Conservation (phyloP, 2,329 filamentous ascomycete genomes). For the Chalaropsis thielavioides region DNA sequence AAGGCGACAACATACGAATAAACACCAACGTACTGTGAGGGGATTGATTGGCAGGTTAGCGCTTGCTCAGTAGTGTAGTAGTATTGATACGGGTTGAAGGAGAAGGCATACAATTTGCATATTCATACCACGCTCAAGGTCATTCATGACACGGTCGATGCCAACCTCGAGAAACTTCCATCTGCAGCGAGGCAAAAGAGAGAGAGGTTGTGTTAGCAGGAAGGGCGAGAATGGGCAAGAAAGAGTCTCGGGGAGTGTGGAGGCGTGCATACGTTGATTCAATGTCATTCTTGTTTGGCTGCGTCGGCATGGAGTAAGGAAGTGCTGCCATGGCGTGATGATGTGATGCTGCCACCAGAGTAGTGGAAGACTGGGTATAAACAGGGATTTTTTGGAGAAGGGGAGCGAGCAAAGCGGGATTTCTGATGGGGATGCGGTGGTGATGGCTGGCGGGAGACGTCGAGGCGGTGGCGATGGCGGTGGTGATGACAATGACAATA, state of each 20-base stretch:
- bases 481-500: not conserved
- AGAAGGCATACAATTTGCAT: conserved; percentile 54
- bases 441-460: too few species aligned
- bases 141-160: conserved; percentile 85
- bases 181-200: conserved; percentile 31
- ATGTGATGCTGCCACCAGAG: not conserved
- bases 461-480: too few species aligned
- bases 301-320: conserved; percentile 37
- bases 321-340: conserved; percentile 24
- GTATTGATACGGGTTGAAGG: not conserved
- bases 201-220: not conserved
- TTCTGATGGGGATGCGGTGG: not conserved
- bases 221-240: not conserved
- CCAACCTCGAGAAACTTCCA: conserved; percentile 83
- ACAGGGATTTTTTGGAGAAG: not conserved
- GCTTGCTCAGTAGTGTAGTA: too few species aligned
- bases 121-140: conserved; percentile 82
- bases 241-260: not conserved
- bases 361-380: not conserved
- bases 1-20: conserved; percentile 51
- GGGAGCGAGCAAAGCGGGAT: not conserved
- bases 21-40: conserved; percentile 71
- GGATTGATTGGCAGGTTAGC: conserved; percentile 6
- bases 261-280: conserved; percentile 31
- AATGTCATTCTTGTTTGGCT: conserved; percentile 48